Percentiles rank a stretch among this genome's conserved stretches.
Evolutionary conservation across 148 eudicot genomes (phyloP).

Genomic region (Cornus controversa): DNA sequence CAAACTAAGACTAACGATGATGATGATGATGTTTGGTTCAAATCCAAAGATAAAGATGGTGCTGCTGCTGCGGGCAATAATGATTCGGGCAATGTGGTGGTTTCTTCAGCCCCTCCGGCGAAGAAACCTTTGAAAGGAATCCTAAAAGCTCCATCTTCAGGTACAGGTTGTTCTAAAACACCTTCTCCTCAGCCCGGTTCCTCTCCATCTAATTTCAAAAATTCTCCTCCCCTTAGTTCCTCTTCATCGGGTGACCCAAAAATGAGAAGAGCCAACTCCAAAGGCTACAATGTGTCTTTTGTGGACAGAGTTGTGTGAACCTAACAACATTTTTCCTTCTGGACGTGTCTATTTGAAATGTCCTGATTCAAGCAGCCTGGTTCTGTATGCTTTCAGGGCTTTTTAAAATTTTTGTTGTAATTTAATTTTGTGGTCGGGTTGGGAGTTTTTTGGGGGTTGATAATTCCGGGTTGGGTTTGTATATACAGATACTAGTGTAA

Average conservation of each 20-base stretch:
- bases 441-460: too few species aligned
- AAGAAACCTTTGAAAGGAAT: constrained; percentile 38
- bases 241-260: too few species aligned
- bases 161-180: not conserved
- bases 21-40: not conserved
- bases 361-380: not conserved
- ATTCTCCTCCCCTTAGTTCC: too few species aligned
- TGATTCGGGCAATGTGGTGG: too few species aligned
- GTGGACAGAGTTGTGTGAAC: not conserved
- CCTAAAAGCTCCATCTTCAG: constrained; percentile 31
- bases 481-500: not conserved
- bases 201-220: constrained; percentile 2
- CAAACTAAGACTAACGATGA: not conserved
- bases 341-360: not conserved
- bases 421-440: not conserved
- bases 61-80: not conserved
- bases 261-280: constrained; percentile 17
- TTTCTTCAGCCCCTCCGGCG: not conserved
- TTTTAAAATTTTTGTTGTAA: too few species aligned
- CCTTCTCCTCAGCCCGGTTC: constrained; percentile 12
- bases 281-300: constrained; percentile 19
- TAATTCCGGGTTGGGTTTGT: constrained; percentile 10
- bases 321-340: not conserved
- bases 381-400: not conserved
- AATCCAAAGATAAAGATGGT: not conserved